These are phyloP conservation scores for Hymenoscyphus salicellus DNA, from an alignment of 2,329 filamentous ascomycete species.

Conservation along the genomic window DNA sequence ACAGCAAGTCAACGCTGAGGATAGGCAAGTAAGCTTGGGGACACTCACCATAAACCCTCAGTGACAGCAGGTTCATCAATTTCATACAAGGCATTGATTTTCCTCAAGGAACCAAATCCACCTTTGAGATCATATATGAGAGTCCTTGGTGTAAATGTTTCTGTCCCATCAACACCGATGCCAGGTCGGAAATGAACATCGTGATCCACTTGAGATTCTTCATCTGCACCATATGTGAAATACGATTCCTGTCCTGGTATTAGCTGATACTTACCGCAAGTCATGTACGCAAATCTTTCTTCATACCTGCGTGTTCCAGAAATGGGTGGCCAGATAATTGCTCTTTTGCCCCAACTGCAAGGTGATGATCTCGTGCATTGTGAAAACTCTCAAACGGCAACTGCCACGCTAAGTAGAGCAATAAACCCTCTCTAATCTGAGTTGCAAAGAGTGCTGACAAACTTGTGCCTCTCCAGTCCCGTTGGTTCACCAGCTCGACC, in stretches of 20 bases:
- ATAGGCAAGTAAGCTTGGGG: neutral
- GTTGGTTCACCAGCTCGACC: neutral
- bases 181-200: conserved; percentile 87
- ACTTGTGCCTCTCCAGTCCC: neutral
- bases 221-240: conserved; percentile 75
- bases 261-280: conserved; percentile 8
- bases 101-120: conserved; percentile 82
- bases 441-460: neutral
- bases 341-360: conserved; percentile 89
- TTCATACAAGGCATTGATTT: conserved; percentile 80
- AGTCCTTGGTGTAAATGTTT: conserved; percentile 89
- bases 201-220: conserved; percentile 70
- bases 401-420: neutral
- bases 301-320: conserved; percentile 87
- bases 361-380: conserved; percentile 92
- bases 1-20: conserved; percentile 13
- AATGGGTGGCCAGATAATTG: conserved; percentile 93
- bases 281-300: conserved; percentile 11
- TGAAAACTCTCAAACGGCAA: neutral
- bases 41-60: conserved; percentile 41
- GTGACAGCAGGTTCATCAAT: conserved; percentile 35
- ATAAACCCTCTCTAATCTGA: neutral
- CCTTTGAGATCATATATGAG: conserved; percentile 95
- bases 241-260: conserved; percentile 75
- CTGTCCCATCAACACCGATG: conserved; percentile 74